Percentiles rank a stretch among this genome's conserved stretches.
Conservation (phyloP, 1,284 basidiomycete species). For the Malassezia restricta region DNA sequence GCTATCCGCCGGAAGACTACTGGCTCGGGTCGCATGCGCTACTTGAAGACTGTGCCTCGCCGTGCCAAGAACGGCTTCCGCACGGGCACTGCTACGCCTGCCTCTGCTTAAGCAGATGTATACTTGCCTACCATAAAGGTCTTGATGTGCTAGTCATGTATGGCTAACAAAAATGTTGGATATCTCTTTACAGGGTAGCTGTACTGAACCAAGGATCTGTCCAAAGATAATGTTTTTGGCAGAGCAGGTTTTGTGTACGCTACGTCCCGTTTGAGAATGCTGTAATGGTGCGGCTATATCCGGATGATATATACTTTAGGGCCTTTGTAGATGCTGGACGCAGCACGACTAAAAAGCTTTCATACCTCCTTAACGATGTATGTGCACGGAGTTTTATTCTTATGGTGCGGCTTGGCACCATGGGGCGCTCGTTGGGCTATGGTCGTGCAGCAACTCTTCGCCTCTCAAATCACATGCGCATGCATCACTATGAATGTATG, state of each 20-base stretch:
- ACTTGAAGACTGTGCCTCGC: conserved; percentile 60
- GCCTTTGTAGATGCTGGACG: conserved; percentile 8
- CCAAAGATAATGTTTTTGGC: too few relatives aligned
- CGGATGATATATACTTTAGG: conserved; percentile 7
- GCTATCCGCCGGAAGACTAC: conserved; percentile 98
- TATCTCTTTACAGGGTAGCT: background rate
- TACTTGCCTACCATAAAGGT: background rate
- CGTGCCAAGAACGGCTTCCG: conserved; percentile 75
- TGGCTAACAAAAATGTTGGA: background rate
- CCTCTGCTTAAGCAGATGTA: conserved; percentile 24
- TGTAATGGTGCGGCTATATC: conserved; percentile 8
- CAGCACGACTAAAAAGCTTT: conserved; percentile 11
- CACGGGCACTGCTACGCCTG: conserved; percentile 27
- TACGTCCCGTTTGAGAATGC: background rate
- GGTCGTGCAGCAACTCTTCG: too few relatives aligned
- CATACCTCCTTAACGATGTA: too few relatives aligned
- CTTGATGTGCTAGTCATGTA: background rate
- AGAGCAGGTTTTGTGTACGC: too few relatives aligned
- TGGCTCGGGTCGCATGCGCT: conserved; percentile 87
- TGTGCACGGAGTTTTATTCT: too few relatives aligned
- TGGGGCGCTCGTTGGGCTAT: too few relatives aligned
- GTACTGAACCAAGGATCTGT: background rate
- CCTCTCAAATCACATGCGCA: too few relatives aligned
- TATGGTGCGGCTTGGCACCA: too few relatives aligned
- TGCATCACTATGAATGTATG: too few relatives aligned